Base-by-base conservation (phyloP, 2,329 filamentous ascomycete genomes). In the Penicillium griseofulvum region DNA sequence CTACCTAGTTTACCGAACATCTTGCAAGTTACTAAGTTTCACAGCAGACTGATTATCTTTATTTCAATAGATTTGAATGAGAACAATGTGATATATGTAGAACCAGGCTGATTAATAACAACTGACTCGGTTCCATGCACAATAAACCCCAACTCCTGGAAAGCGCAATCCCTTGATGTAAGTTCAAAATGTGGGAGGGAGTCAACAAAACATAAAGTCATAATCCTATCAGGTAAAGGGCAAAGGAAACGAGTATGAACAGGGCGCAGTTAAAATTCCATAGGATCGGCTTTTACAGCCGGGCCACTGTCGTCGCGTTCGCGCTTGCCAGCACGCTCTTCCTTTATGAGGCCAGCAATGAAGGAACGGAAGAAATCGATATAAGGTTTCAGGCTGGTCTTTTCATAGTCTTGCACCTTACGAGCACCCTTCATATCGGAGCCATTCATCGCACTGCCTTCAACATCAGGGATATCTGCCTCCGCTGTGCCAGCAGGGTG, bases 321-420 rank as follows among this genome's bases (percentile, higher is more conserved):
- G 54, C 80, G 72, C 67, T 83, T 83, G 9, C 75, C 73, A 28
- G 68, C 72, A 22, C 76, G 71, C 65, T 89, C 87, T 56, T 96
- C 93, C 72, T 87, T 92, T 72, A 97, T 81, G 52, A 99, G 73
- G 0, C 78, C 82, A 10, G 84, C 82, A 8, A 97, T 90, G 74
- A 97, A 96, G 0, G 81, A 82, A 63, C 89, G 83, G 74, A 99
- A 97, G 64, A 88, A 87, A 55, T 97, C 92, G 34, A 97, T 86
- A 71, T 96, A 97, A 9, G 91, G 91, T 77, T 89, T 96, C 68
- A 99, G 74, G 62, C 90, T 91, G 24, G 94, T 99, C 84, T 97
- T 99, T 76, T 99, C 93, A 87, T 93, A 97, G 70, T 99, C 94
- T 63, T 87, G 83, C 45, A 89, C 67, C 65, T 80, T 84, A 53